Base-by-base conservation (phyloP, 148 eudicot genomes). In the Rhododendron henanense region DNA sequence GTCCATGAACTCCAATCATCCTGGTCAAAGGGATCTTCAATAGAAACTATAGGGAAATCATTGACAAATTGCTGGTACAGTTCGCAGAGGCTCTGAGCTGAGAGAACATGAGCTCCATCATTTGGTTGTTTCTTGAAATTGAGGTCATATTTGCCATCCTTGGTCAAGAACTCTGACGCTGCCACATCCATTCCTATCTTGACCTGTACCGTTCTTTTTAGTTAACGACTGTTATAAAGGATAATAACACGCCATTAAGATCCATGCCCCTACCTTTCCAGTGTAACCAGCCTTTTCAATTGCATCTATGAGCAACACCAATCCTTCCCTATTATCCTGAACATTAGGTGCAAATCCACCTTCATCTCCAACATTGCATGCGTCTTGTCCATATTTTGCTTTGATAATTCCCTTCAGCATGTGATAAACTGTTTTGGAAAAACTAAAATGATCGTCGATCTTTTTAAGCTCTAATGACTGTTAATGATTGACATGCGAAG, bases 141-240 rank as follows among this genome's bases (percentile, higher is more conserved):
- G 88, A 97, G 92, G 90, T 97, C 99, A 87, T 97, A 97, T 79
- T 91, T 93, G 73, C 92, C 95, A 83, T 97, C 98, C 85, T 95
- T 95, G 71, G 97, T 94, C 41, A 93, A 93, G 85, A 97, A 95
- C 91, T 97, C 99, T 28, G 99, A 97, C 73, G 99, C 99, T 47
- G 99, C 99, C 77, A 97, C 99, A 88, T 97, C 99, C 99, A 97
- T 97, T 78, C 99, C 99, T 83, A 97, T 97, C 87, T 95, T 95
- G 85, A 97, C 95, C 99, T 97, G 94, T 87, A 87, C 53, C 84
- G 78, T 81, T 78, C 83, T n/a, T 65, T 74, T 67, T 37, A 59
- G 81, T 84, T 69, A 73, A 51, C 71, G 41, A 89, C 69, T 23
- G 76, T 59, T 82, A 28, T 50, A 59, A 59, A 82, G 48, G 61